phyloP scores from a whole-genome alignment of 176 grass and related monocot genomes.

The Eleusine coracana region DNA sequence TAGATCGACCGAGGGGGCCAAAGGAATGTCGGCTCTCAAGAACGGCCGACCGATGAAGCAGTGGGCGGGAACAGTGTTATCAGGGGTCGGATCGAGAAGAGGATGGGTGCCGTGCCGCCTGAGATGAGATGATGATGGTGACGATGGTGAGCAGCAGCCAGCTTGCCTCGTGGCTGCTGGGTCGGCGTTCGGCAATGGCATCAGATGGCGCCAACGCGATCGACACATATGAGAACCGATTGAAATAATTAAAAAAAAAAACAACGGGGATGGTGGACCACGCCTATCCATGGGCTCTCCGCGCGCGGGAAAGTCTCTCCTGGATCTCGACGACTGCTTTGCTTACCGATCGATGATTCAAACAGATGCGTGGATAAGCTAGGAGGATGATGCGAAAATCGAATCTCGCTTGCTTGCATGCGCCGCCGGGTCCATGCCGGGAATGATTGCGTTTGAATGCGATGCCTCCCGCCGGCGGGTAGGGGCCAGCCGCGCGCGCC shows the following conservation, averaged over 20 bases:
- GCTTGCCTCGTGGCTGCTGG: no score
- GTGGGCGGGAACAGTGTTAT: background rate
- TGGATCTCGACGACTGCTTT: background rate
- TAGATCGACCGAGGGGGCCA: background rate
- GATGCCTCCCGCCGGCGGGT: background rate
- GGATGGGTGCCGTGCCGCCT: no score
- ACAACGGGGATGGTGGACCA: background rate
- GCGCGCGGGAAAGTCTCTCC: background rate
- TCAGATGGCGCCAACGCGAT: no score
- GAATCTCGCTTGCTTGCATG: background rate
- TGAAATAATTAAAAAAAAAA: no score
- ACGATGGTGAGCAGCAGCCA: no score
- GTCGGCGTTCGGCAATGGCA: no score
- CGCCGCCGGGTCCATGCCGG: constrained; percentile 20
- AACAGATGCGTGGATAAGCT: background rate
- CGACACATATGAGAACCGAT: no score
- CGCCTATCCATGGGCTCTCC: background rate
- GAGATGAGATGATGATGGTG: no score
- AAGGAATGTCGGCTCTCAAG: background rate
- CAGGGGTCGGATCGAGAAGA: background rate
- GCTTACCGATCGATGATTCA: no score
- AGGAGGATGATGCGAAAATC: background rate
- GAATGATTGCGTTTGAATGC: constrained; percentile 37
- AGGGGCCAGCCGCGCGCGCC: no score
- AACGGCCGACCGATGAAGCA: no score